These are phyloP conservation scores for Mycosphaerelloides madeirae DNA, from an alignment of 2,329 filamentous ascomycete genomes.

Conservation along the genomic window DNA sequence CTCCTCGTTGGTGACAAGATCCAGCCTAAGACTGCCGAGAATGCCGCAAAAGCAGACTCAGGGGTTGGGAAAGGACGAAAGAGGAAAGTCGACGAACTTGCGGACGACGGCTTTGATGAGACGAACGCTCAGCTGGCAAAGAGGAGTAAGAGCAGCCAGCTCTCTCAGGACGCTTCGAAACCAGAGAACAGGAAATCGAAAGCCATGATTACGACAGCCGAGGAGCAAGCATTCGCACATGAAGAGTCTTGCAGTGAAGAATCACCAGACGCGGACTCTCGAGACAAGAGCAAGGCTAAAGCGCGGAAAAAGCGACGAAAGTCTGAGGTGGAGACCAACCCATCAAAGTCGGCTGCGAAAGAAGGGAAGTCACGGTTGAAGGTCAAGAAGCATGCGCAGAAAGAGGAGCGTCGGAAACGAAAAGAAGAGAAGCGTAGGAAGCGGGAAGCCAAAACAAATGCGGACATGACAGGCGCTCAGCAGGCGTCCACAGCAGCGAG, in stretches of 20 bases:
- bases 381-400: slow-evolving; percentile 43
- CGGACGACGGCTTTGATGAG: slow-evolving; percentile 13
- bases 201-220: neutral
- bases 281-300: slow-evolving; percentile 36
- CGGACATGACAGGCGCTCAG: slow-evolving; percentile 36
- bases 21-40: slow-evolving; percentile 40
- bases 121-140: slow-evolving; percentile 27
- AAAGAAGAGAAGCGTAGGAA: slow-evolving; percentile 50
- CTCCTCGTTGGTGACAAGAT: slow-evolving; percentile 59
- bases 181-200: slow-evolving; percentile 1
- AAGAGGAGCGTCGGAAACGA: slow-evolving; percentile 42
- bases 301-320: slow-evolving; percentile 34
- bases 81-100: slow-evolving; percentile 17
- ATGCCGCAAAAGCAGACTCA: slow-evolving; percentile 36
- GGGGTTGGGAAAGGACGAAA: slow-evolving; percentile 31
- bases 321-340: slow-evolving; percentile 12
- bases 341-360: slow-evolving; percentile 16
- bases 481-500: slow-evolving; percentile 21
- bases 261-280: slow-evolving; percentile 12
- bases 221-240: slow-evolving; percentile 3
- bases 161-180: neutral
- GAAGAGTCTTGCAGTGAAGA: neutral
- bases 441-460: slow-evolving; percentile 38
- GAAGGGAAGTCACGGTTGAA: slow-evolving; percentile 36
- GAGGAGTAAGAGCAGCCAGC: slow-evolving; percentile 20